phyloP scores from a whole-genome alignment of 352 stramenopile species.

The Globisporangium emineosum region DNA sequence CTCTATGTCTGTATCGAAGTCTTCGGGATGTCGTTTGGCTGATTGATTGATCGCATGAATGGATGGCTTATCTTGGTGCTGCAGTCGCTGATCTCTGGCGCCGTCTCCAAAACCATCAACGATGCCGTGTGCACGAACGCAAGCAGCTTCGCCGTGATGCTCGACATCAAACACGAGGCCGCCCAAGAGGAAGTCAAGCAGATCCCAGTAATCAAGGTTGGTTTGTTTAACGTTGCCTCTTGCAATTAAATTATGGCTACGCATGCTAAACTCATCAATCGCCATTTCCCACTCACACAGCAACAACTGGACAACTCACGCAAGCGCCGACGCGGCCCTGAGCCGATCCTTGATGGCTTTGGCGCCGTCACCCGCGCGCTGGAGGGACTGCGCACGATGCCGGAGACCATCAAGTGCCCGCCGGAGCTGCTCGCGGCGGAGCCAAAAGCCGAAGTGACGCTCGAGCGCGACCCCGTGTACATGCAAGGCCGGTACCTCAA shows the following conservation, averaged over 20 bases:
- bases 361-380: constrained; percentile 72
- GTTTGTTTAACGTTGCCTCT: too few species aligned
- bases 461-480: constrained; percentile 85
- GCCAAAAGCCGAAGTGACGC: constrained; percentile 32
- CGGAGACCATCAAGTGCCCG: constrained; percentile 52
- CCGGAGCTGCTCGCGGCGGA: constrained; percentile 36
- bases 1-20: too few species aligned
- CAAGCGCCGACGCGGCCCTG: constrained; percentile 65
- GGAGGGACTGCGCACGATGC: constrained; percentile 38
- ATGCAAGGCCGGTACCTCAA: constrained; percentile 91
- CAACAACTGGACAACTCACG: constrained; percentile 54
- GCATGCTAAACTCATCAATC: not conserved
- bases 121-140: constrained; percentile 48
- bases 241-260: not conserved
- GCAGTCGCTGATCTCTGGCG: constrained; percentile 42
- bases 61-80: not conserved
- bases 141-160: constrained; percentile 63
- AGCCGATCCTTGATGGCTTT: constrained; percentile 72
- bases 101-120: constrained; percentile 43
- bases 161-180: constrained; percentile 69
- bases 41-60: too few species aligned
- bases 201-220: constrained; percentile 73
- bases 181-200: constrained; percentile 73
- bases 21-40: too few species aligned
- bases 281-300: constrained; percentile 18